Conservation (phyloP, 176 grass and related monocot species). For the Avena sativa region DNA sequence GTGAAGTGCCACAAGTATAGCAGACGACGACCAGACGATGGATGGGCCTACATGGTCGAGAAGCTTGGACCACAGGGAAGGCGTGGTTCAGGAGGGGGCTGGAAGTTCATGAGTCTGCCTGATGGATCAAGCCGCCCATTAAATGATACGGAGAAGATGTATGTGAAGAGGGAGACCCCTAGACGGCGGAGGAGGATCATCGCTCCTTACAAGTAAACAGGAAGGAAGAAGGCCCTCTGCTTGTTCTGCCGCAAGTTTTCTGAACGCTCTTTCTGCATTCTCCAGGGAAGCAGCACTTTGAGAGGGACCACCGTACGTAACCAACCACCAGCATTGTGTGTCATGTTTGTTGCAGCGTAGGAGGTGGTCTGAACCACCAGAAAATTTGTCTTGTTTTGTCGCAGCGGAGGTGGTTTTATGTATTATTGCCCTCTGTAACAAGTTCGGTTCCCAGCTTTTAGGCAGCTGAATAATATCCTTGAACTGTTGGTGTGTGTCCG, state of each 20-base stretch:
- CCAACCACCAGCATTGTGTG: slow-evolving; percentile 1
- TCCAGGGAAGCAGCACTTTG: slow-evolving; percentile 33
- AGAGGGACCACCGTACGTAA: neutral
- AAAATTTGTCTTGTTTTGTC: slow-evolving; percentile 12
- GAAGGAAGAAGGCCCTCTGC: neutral
- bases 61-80: slow-evolving; percentile 74
- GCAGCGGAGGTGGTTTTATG: slow-evolving; percentile 39
- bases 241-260: slow-evolving; percentile 27
- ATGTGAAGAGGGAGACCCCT: slow-evolving; percentile 90
- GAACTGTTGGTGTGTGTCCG: slow-evolving; percentile 12
- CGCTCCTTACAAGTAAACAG: slow-evolving; percentile 69
- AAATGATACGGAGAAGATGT: slow-evolving; percentile 96
- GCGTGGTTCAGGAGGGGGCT: slow-evolving; percentile 71
- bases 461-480: slow-evolving; percentile 50
- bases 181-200: slow-evolving; percentile 83
- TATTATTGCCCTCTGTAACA: slow-evolving; percentile 38
- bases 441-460: slow-evolving; percentile 17
- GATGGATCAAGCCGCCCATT: slow-evolving; percentile 77
- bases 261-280: slow-evolving; percentile 30
- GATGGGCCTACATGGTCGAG: slow-evolving; percentile 91
- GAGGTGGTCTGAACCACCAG: neutral
- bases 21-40: slow-evolving; percentile 71
- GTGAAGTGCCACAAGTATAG: slow-evolving; percentile 97
- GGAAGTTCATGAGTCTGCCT: slow-evolving; percentile 90
- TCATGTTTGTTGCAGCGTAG: slow-evolving; percentile 34